Evolutionary conservation across 208 protist genomes (phyloP), one percentile per base, ranked within the genome.

Genomic region (Acanthamoeba castellanii): DNA sequence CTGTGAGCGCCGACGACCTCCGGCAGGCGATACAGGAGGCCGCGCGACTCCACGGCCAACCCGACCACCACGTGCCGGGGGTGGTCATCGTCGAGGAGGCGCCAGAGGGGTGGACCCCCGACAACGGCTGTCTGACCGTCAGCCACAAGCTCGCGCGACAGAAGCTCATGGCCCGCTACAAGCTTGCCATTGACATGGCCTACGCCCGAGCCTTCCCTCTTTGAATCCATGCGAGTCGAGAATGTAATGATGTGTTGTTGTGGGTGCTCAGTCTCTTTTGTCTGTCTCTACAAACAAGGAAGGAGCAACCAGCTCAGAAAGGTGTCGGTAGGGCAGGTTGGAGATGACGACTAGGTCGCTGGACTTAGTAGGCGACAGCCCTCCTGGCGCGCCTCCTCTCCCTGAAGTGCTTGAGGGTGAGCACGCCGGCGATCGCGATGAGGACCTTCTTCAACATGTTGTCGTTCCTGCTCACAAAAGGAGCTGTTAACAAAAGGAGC

Each of bases 381-480:
- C 64, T n/a, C 64, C 64, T 72, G 64, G 64, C 64, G 14, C 64
- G 64, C n/a, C 64, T n/a, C 64, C n/a, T 72, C 64, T 72, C 64
- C n/a, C 64, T n/a, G 64, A 37, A 72, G 64, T 72, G 64, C 64
- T 34, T 72, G n/a, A 72, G 64, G n/a, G 64, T 72, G 64, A 72
- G 64, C 64, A 72, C 64, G 64, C 64, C 64, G 6, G n/a, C 64
- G 30, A 72, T 72, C 22, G 64, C 64, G 64, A 72, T 72, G n/a
- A 72, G 64, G n/a, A 34, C 30, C n/a, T 72, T 72, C 64, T 72
- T 72, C 64, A 72, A 34, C 64, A 72, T 72, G 64, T 72, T 72
- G 64, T 0, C 3, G 22, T 27, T 72, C 13, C 64, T 11, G 13
- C 14, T 11, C 2, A n/a, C 64, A 2, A 34, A 9, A 70, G n/a